Conservation (phyloP, 2,329 filamentous ascomycete genomes). For the Dactylellina parvicollis region DNA sequence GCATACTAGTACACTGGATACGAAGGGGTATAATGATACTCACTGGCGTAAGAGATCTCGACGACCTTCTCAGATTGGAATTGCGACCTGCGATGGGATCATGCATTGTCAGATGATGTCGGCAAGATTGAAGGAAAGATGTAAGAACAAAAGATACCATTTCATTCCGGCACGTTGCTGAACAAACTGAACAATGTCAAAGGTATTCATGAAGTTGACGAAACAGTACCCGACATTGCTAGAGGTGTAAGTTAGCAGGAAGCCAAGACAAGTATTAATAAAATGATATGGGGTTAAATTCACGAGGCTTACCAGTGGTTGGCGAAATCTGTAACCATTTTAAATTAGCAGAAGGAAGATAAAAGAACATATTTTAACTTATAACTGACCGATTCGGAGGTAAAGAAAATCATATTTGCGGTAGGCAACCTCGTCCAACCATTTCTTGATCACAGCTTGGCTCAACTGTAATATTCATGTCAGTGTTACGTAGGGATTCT, state of each 20-base stretch:
- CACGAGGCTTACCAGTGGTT: constrained; percentile 24
- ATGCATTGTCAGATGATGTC: constrained; percentile 23
- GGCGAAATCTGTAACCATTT: constrained; percentile 19
- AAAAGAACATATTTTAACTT: constrained; percentile 63
- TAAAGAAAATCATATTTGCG: constrained; percentile 96
- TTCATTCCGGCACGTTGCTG: constrained; percentile 8
- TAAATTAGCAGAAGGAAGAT: background rate
- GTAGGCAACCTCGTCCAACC: constrained; percentile 73
- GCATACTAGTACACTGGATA: background rate
- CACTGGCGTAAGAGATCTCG: constrained; percentile 94
- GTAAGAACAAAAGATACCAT: constrained; percentile 11
- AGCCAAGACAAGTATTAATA: background rate
- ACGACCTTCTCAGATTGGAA: constrained; percentile 86
- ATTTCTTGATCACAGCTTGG: constrained; percentile 23
- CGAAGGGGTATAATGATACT: constrained; percentile 61
- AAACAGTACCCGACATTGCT: constrained; percentile 92
- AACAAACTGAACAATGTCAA: constrained; percentile 32
- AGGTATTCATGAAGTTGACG: constrained; percentile 79
- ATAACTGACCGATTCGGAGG: constrained; percentile 86
- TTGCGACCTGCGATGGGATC: constrained; percentile 70
- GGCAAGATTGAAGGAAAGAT: background rate
- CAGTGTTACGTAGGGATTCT: too few relatives aligned
- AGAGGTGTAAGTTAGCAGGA: constrained; percentile 57
- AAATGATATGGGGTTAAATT: background rate
- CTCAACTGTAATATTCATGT: background rate